These are phyloP conservation scores for Pythium utonaiense DNA, from an alignment of 352 stramenopile species.

Conservation along the genomic window DNA sequence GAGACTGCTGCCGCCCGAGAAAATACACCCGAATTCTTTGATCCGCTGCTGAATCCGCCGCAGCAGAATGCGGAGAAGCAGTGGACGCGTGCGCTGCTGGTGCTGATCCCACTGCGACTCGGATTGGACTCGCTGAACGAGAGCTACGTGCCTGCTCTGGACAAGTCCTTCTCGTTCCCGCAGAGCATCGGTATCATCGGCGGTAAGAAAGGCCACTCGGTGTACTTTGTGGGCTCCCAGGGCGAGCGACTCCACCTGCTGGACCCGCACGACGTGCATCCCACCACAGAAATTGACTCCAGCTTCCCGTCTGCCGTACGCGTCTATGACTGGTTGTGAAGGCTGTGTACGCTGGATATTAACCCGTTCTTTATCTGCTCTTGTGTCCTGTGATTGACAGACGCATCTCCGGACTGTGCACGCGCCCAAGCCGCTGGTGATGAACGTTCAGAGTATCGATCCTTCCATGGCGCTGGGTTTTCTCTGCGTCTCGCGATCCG, in stretches of 20 bases:
- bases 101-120: constrained; percentile 91
- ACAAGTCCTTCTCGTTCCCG: constrained; percentile 85
- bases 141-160: constrained; percentile 68
- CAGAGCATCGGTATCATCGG: constrained; percentile 94
- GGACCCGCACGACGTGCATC: constrained; percentile 82
- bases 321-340: constrained; percentile 3
- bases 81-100: constrained; percentile 88
- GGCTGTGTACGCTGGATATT: no score
- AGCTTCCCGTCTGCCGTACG: constrained; percentile 70
- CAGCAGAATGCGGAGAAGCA: constrained; percentile 35
- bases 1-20: not conserved
- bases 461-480: constrained; percentile 93
- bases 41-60: constrained; percentile 79
- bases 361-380: no score
- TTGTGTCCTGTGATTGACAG: constrained; percentile 29
- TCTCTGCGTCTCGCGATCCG: constrained; percentile 74
- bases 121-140: constrained; percentile 87
- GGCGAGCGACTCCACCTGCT: constrained; percentile 76
- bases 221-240: constrained; percentile 94
- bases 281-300: constrained; percentile 58
- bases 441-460: constrained; percentile 89
- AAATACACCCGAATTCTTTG: constrained; percentile 52
- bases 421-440: constrained; percentile 56
- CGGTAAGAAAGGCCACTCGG: constrained; percentile 91
- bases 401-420: constrained; percentile 60